These are phyloP conservation scores for Coniochaeta sp. DNA, from an alignment of 2,329 filamentous ascomycete genomes.

Conservation along the genomic window DNA sequence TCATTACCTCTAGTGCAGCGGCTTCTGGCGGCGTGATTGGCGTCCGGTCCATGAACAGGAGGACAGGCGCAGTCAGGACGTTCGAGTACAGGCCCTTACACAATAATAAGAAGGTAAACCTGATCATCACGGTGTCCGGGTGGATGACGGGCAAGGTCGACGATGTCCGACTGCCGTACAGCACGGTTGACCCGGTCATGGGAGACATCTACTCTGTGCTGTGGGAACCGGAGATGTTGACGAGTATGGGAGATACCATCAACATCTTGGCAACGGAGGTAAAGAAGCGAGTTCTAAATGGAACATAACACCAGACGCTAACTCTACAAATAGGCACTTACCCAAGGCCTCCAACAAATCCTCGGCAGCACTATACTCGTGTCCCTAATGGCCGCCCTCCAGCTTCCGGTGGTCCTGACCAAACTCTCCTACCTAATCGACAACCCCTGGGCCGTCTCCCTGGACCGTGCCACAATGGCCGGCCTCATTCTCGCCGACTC, in stretches of 20 bases:
- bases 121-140: constrained; percentile 89
- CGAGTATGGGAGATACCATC: constrained; percentile 96
- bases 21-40: constrained; percentile 83
- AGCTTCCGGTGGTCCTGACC: constrained; percentile 84
- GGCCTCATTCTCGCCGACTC: constrained; percentile 93
- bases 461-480: constrained; percentile 80
- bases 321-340: constrained; percentile 60
- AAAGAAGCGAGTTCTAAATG: constrained; percentile 18
- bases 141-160: constrained; percentile 99
- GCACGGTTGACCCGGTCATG: constrained; percentile 96
- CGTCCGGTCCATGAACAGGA: constrained; percentile 72
- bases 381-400: constrained; percentile 84
- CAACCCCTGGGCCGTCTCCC: constrained; percentile 96
- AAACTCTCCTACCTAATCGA: constrained; percentile 96
- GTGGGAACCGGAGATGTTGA: constrained; percentile 98
- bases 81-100: constrained; percentile 95
- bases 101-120: constrained; percentile 95
- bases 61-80: constrained; percentile 87
- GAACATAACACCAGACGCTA: background rate
- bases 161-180: constrained; percentile 90
- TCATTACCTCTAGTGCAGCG: constrained; percentile 86
- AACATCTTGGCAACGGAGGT: constrained; percentile 97
- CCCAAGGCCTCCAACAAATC: constrained; percentile 92
- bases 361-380: constrained; percentile 84
- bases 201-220: constrained; percentile 94